Percentiles rank a stretch among this genome's conserved stretches.
Conservation (phyloP, 139 green algal genomes). For the Dunaliella primolecta region DNA sequence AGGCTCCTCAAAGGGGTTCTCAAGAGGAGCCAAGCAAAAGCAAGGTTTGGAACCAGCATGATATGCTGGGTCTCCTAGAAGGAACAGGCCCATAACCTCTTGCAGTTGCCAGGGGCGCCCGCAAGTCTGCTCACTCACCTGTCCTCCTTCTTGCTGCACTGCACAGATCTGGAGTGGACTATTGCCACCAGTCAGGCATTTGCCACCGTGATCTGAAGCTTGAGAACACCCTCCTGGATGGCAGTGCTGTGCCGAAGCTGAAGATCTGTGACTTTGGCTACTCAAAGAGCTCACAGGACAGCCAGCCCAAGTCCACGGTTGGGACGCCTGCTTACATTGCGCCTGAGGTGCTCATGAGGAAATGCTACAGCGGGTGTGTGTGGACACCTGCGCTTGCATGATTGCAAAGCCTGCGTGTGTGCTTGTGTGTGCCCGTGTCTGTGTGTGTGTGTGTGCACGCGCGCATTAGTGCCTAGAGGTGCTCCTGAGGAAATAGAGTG, state of each 20-base stretch:
- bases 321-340: conserved; percentile 99
- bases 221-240: conserved; percentile 97
- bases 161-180: conserved; percentile 75
- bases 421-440: background rate
- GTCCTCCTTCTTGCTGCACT: background rate
- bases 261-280: conserved; percentile 99
- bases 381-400: no score
- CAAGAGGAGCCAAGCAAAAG: no score
- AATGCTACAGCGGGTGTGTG: conserved; percentile 74
- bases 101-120: no score
- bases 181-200: conserved; percentile 89
- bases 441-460: background rate
- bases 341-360: conserved; percentile 82
- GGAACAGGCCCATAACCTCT: no score
- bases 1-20: no score
- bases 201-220: conserved; percentile 97
- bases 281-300: conserved; percentile 82
- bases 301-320: conserved; percentile 96
- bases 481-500: no score
- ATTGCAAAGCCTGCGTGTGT: background rate
- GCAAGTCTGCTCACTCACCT: no score
- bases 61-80: no score
- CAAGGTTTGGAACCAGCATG: no score
- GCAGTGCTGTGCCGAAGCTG: conserved; percentile 70
- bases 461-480: background rate